Conservation (phyloP, 495 filamentous ascomycete species). For the Annulohypoxylon maeteangense region DNA sequence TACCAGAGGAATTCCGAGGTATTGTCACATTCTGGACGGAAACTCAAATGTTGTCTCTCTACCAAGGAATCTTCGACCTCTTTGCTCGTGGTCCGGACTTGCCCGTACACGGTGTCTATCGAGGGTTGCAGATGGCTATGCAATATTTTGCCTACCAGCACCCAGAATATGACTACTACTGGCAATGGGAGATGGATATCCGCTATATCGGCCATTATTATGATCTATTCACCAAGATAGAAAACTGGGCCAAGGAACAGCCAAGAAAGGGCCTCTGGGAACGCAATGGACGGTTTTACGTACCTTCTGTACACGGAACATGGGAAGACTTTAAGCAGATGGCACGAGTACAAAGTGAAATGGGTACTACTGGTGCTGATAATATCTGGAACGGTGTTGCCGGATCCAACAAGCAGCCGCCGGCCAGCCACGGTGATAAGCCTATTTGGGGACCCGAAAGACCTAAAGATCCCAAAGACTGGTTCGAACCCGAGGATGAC, state of each 20-base stretch:
- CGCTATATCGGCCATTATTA: constrained; percentile 98
- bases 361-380: constrained; percentile 76
- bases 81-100: constrained; percentile 71
- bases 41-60: constrained; percentile 87
- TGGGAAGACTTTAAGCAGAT: constrained; percentile 95
- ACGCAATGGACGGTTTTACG: constrained; percentile 88
- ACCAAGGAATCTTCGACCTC: constrained; percentile 81
- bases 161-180: constrained; percentile 93
- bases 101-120: constrained; percentile 90
- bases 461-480: constrained; percentile 70
- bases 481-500: constrained; percentile 74
- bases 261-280: constrained; percentile 95
- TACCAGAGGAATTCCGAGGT: constrained; percentile 88
- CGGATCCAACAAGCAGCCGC: constrained; percentile 46
- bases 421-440: constrained; percentile 63
- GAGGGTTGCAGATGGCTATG: constrained; percentile 90
- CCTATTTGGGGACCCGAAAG: constrained; percentile 87
- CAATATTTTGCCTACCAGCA: constrained; percentile 91
- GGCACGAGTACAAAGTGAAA: constrained; percentile 89
- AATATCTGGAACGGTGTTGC: constrained; percentile 71
- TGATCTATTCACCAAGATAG: constrained; percentile 81
- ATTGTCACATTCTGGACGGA: constrained; percentile 93
- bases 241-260: constrained; percentile 80
- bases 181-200: constrained; percentile 99
- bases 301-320: constrained; percentile 85